phyloP scores from a whole-genome alignment of 805 yeast species.

The Zygotorulaspora chibaensis region DNA sequence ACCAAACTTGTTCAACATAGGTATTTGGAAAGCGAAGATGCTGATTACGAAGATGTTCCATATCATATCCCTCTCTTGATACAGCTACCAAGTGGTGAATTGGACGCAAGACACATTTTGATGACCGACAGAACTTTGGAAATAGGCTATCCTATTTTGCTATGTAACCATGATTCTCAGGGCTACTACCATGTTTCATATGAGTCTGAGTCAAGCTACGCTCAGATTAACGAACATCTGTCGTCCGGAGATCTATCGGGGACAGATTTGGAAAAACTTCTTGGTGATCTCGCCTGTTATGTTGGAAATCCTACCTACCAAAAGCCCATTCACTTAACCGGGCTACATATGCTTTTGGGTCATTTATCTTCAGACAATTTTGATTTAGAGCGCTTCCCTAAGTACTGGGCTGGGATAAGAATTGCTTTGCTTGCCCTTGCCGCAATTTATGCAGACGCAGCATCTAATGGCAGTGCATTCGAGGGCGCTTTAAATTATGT shows the following conservation, averaged over 20 bases:
- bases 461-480: conserved; percentile 10
- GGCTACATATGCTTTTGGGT: conserved; percentile 28
- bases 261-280: conserved; percentile 30
- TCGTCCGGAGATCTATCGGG: conserved; percentile 22
- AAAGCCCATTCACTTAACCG: conserved; percentile 25
- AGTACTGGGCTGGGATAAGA: conserved; percentile 28
- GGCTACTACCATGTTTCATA: conserved; percentile 52
- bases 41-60: conserved; percentile 51
- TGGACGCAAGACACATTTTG: conserved; percentile 21
- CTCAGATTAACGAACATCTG: conserved; percentile 21
- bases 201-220: conserved; percentile 28
- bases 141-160: conserved; percentile 16
- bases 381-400: conserved; percentile 15
- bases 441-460: conserved; percentile 13
- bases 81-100: conserved; percentile 16
- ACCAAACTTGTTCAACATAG: conserved; percentile 41
- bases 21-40: conserved; percentile 25
- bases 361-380: conserved; percentile 12
- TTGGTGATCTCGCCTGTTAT: conserved; percentile 34
- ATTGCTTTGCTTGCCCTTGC: conserved; percentile 29
- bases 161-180: conserved; percentile 25
- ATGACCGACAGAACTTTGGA: conserved; percentile 30
- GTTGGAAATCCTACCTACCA: conserved; percentile 32
- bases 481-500: conserved; percentile 5
- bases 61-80: conserved; percentile 55